Conservation (phyloP, 1,284 basidiomycete genomes). For the Boletellus dicymbophilus region DNA sequence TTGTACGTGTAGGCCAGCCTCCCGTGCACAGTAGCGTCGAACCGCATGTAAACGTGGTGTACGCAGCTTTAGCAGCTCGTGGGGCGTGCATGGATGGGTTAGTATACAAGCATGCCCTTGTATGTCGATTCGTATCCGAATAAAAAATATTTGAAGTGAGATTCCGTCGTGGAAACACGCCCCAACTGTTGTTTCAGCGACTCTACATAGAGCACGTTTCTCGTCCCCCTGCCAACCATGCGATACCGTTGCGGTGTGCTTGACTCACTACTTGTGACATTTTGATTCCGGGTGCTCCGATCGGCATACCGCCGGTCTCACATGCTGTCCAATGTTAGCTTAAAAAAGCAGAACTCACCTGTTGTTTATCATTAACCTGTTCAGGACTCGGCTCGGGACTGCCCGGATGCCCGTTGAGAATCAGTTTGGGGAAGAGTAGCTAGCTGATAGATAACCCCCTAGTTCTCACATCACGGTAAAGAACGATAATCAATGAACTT, state of each 20-base stretch:
- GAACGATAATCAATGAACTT: slow-evolving; percentile 4
- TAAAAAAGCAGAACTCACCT: no score
- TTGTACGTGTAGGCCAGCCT: not conserved
- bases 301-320: slow-evolving; percentile 7
- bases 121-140: not conserved
- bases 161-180: not conserved
- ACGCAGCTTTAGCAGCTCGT: not conserved
- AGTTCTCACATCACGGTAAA: slow-evolving; percentile 3
- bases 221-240: not conserved
- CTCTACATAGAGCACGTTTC: not conserved
- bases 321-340: no score
- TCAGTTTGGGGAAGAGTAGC: slow-evolving; percentile 1
- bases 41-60: not conserved
- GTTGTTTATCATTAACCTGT: no score
- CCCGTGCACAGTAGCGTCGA: not conserved
- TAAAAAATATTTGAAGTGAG: not conserved
- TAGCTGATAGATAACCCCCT: slow-evolving; percentile 2
- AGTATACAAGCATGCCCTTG: not conserved
- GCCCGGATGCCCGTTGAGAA: no score
- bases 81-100: not conserved
- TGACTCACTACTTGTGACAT: no score
- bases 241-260: not conserved
- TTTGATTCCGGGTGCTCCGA: slow-evolving; percentile 2
- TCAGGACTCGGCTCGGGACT: slow-evolving; percentile 1
- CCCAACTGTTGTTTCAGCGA: not conserved